These are phyloP conservation scores for Phytophthora aleatoria DNA, from an alignment of 352 stramenopile species.

Conservation along the genomic window DNA sequence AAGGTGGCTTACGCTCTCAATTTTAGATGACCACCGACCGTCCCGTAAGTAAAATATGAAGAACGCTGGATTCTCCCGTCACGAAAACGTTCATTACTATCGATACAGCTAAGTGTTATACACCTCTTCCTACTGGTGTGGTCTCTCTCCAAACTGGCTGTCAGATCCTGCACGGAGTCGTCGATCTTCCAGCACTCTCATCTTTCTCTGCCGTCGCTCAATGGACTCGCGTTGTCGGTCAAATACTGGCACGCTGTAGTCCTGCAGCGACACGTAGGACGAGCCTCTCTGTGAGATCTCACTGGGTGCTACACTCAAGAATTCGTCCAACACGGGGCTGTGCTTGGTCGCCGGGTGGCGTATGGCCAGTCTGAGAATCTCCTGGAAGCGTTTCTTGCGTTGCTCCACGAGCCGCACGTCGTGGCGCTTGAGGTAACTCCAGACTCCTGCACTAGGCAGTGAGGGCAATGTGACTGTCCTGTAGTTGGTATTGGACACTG, in stretches of 20 bases:
- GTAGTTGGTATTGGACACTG: constrained; percentile 47
- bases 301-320: constrained; percentile 73
- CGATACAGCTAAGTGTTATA: constrained; percentile 34
- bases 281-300: constrained; percentile 78
- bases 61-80: constrained; percentile 23
- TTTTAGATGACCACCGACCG: constrained; percentile 43
- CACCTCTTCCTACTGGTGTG: constrained; percentile 20
- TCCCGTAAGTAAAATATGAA: background rate
- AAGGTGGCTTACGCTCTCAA: constrained; percentile 76
- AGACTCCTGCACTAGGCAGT: constrained; percentile 76
- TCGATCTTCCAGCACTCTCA: constrained; percentile 67
- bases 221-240: constrained; percentile 80
- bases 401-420: constrained; percentile 81
- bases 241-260: constrained; percentile 81
- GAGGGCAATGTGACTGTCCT: constrained; percentile 57
- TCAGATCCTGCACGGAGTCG: constrained; percentile 48
- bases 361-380: constrained; percentile 81
- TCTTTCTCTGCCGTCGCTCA: constrained; percentile 75
- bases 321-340: constrained; percentile 69
- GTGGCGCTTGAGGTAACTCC: constrained; percentile 84
- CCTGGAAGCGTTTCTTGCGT: constrained; percentile 81
- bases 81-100: constrained; percentile 51
- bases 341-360: constrained; percentile 72
- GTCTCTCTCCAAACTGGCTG: constrained; percentile 36
- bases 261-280: constrained; percentile 80